phyloP scores from a whole-genome alignment of 176 grass and related monocot species.

The Hsuehochloa calcarea region DNA sequence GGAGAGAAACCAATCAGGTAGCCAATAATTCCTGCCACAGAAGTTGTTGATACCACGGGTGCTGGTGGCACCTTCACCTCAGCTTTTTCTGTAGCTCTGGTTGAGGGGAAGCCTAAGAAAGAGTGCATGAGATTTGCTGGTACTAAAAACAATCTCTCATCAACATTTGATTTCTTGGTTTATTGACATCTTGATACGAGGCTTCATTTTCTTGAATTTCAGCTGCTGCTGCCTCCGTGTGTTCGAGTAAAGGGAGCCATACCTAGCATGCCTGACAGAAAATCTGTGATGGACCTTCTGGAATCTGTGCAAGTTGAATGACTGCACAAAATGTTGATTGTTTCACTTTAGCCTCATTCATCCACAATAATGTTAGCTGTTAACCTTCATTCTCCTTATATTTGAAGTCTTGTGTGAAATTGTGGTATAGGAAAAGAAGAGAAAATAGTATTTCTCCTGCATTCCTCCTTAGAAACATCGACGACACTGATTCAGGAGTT shows the following conservation, averaged over 20 bases:
- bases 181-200: constrained; percentile 1
- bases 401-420: not conserved
- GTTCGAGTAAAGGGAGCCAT: constrained; percentile 90
- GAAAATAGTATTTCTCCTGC: not conserved
- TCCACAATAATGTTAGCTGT: constrained; percentile 40
- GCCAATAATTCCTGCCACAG: constrained; percentile 57
- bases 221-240: constrained; percentile 89
- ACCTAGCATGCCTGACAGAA: constrained; percentile 80
- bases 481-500: not conserved
- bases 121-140: constrained; percentile 93
- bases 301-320: constrained; percentile 39
- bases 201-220: constrained; percentile 33
- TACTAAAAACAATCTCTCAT: constrained; percentile 26
- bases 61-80: constrained; percentile 96
- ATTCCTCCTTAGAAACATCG: not conserved
- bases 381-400: not conserved
- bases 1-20: constrained; percentile 73
- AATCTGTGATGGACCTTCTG: constrained; percentile 72
- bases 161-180: not conserved
- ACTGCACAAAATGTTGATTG: not conserved
- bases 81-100: constrained; percentile 87
- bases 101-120: constrained; percentile 75
- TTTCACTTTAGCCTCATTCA: not conserved
- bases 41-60: constrained; percentile 86
- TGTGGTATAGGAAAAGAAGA: not conserved